Evolutionary conservation across 371 early-diverging fungal genomes (phyloP).

Genomic region (Gilbertella persicaria): DNA sequence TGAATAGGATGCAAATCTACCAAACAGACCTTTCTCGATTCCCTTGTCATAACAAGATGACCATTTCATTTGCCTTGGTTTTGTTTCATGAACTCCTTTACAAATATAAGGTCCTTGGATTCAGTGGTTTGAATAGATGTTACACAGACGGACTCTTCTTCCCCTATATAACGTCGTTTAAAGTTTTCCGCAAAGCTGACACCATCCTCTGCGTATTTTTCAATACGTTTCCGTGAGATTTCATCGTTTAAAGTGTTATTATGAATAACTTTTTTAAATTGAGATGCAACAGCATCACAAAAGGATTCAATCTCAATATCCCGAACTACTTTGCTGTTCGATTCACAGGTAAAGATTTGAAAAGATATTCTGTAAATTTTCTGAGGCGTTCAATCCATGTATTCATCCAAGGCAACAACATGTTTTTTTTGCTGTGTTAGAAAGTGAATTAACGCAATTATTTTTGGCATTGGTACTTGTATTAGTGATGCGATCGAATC

Average conservation of each 20-base stretch:
- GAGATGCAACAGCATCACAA: background rate
- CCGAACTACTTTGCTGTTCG: background rate
- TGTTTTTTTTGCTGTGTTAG: conserved; percentile 2
- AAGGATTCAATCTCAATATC: conserved; percentile 2
- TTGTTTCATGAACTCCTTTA: conserved; percentile 14
- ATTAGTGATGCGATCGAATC: conserved; percentile 3
- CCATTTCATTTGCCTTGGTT: conserved; percentile 14
- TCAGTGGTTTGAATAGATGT: conserved; percentile 15
- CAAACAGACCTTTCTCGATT: conserved; percentile 12
- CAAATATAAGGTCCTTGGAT: conserved; percentile 11
- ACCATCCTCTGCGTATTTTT: conserved; percentile 14
- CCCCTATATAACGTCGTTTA: too few relatives aligned
- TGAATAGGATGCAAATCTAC: conserved; percentile 9
- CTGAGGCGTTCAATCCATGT: background rate
- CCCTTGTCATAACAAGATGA: conserved; percentile 13
- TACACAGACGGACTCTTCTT: conserved; percentile 13
- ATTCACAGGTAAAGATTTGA: background rate
- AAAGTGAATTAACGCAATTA: conserved; percentile 6
- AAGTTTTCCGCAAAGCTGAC: conserved; percentile 12
- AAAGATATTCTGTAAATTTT: conserved; percentile 1
- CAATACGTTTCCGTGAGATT: conserved; percentile 11
- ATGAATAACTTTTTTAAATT: conserved; percentile 13
- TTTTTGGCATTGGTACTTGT: conserved; percentile 3
- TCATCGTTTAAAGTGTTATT: conserved; percentile 9
- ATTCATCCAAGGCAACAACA: conserved; percentile 7